Evolutionary conservation across 257 asterid species (phyloP).

Genomic region (Ilex aquifolium): DNA sequence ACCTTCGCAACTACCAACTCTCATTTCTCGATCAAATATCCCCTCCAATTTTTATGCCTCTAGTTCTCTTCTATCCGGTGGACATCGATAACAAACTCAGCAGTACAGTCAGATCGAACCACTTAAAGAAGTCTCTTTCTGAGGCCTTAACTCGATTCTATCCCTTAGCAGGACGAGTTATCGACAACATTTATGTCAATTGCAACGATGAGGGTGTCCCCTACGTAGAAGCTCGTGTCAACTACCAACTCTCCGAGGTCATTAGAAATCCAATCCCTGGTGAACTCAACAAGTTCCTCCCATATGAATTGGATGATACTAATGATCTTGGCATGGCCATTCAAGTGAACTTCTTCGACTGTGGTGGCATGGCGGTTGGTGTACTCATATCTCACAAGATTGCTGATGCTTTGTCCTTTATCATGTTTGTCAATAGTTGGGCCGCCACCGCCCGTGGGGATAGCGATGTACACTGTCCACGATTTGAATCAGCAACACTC

Average conservation of each 20-base stretch:
- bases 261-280: conserved; percentile 20
- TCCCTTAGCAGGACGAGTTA: conserved; percentile 47
- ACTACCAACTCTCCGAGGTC: conserved; percentile 20
- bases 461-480: conserved; percentile 12
- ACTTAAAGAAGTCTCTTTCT: conserved; percentile 40
- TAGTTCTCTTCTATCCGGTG: conserved; percentile 31
- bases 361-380: conserved; percentile 41
- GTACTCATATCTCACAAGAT: conserved; percentile 34
- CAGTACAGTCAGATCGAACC: conserved; percentile 13
- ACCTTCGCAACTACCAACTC: not conserved
- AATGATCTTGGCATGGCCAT: conserved; percentile 19
- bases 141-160: conserved; percentile 28
- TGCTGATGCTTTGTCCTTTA: conserved; percentile 27
- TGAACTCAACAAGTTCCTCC: conserved; percentile 31
- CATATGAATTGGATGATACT: conserved; percentile 22
- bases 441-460: conserved; percentile 22
- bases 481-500: conserved; percentile 22
- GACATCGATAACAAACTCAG: conserved; percentile 6
- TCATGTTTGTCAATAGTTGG: conserved; percentile 35
- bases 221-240: conserved; percentile 28
- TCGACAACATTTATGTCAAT: conserved; percentile 19
- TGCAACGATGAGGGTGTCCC: conserved; percentile 44
- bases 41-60: conserved; percentile 24
- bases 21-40: not conserved
- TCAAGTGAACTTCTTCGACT: conserved; percentile 28